A percentile compares a stretch with the other conserved stretches of the same genome.
These are phyloP conservation scores for Colletotrichum plurivorum DNA, from an alignment of 2,329 filamentous ascomycete genomes.

Conservation along the genomic window DNA sequence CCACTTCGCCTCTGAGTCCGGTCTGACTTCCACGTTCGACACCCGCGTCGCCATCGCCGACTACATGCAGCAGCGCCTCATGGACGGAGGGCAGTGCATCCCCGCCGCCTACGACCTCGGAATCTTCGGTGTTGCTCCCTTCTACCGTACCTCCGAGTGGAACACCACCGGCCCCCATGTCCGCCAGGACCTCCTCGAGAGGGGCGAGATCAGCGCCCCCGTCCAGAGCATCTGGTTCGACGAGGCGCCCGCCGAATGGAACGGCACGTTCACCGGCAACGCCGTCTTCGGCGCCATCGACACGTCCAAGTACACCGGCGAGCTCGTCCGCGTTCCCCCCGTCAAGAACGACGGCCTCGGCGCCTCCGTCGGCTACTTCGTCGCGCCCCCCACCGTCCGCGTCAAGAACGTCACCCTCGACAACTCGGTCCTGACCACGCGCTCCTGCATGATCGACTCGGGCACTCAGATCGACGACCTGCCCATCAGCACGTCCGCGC, in stretches of 20 bases:
- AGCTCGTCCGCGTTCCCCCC: constrained; percentile 20
- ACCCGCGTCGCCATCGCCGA: constrained; percentile 14
- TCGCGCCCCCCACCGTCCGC: constrained; percentile 24
- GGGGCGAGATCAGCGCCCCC: constrained; percentile 27
- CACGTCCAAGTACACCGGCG: constrained; percentile 24
- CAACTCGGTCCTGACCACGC: constrained; percentile 3
- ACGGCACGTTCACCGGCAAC: constrained; percentile 33
- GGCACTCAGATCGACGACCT: constrained; percentile 30
- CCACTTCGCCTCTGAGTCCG: constrained; percentile 21
- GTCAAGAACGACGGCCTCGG: constrained; percentile 30
- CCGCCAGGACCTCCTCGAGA: constrained; percentile 32
- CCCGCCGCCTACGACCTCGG: constrained; percentile 27
- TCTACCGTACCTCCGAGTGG: constrained; percentile 31
- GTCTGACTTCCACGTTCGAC: constrained; percentile 8
- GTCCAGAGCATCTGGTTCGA: constrained; percentile 38
- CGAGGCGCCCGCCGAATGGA: constrained; percentile 24
- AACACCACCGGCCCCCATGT: constrained; percentile 34
- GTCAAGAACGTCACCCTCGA: constrained; percentile 26
- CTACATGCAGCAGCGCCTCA: constrained; percentile 32
- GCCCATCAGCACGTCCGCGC: not conserved
- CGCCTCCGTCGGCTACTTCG: constrained; percentile 27
- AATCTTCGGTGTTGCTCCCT: constrained; percentile 26
- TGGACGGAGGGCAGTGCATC: constrained; percentile 23
- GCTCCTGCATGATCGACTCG: constrained; percentile 21
- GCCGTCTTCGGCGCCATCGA: constrained; percentile 32